Base-by-base conservation (phyloP, 768 basidiomycete species). In the Hebeloma cylindrosporum region DNA sequence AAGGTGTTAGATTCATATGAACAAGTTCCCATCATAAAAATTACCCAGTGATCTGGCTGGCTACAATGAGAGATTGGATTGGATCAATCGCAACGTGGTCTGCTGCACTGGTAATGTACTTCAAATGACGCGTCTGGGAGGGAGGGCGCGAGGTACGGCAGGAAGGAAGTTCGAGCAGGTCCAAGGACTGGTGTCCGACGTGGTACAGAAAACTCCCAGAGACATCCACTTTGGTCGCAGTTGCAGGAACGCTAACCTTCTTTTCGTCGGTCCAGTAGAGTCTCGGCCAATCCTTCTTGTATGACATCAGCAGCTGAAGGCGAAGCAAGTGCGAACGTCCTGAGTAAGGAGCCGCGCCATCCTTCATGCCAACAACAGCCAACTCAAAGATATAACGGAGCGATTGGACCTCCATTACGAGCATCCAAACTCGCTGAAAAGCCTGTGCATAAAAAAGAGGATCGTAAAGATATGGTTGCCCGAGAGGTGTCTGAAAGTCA, bases 311-410 rank as follows among this genome's bases (percentile, higher is more conserved):
- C 40, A 77, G 60, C 41, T 75, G 69, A 26, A 76, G 68, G 41
- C 77, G 75, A 32, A 63, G 59, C 30, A 66, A 53, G 26, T 71
- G 66, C 8, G 73, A 62, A 11, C 66, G 64, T 27, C 60, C 60
- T 26, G 64, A 59, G 49, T 70, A 61, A 22, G 72, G 60, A 26
- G 65, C 68, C 14, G 70, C 64, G 4, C 78, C 78, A 55, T 78
- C 75, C 52, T 68, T 68, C 75, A 78, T 77, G 29, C 75, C 77
- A 44, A 70, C 60, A 16, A 71, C 39, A 13, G 71, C 76, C 21
- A 80, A 64, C 51, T 78, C 77, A 51, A 71, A 71, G 35, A 66
- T 70, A 59, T 80, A 80, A 22, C 68, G 69, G 47, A 80, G 70
- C 17, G 68, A 67, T 36, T 74, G 69, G 55, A 70, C 72, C 27